Conservation (phyloP, 805 yeast species). For the Allodekkera sacchari region DNA sequence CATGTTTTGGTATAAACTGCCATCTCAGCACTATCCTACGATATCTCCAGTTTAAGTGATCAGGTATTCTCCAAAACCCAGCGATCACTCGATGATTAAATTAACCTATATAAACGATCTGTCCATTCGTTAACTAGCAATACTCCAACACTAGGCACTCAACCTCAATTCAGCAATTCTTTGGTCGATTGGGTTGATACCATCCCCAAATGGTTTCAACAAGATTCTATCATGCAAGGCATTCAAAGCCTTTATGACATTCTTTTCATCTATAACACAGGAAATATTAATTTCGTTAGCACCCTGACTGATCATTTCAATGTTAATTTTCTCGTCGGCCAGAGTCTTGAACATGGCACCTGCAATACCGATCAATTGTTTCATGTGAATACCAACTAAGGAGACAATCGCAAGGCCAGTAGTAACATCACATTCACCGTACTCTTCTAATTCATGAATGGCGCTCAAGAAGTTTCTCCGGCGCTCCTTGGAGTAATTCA, state of each 20-base stretch:
- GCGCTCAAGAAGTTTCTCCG: slow-evolving; percentile 56
- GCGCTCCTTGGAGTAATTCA: slow-evolving; percentile 65
- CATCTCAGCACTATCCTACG: too few species aligned
- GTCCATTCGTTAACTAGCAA: too few species aligned
- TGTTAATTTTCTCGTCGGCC: slow-evolving; percentile 86
- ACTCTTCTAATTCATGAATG: slow-evolving; percentile 62
- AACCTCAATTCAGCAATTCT: slow-evolving; percentile 38
- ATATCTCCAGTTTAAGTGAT: too few species aligned
- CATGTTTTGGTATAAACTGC: too few species aligned
- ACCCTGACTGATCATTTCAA: slow-evolving; percentile 98
- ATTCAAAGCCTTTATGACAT: slow-evolving; percentile 77
- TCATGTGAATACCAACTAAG: slow-evolving; percentile 95
- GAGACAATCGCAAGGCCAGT: slow-evolving; percentile 86
- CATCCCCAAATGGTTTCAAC: slow-evolving; percentile 30
- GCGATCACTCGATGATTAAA: too few species aligned
- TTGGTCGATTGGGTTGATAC: slow-evolving; percentile 32
- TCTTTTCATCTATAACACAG: slow-evolving; percentile 81
- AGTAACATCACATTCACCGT: slow-evolving; percentile 87
- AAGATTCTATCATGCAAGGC: slow-evolving; percentile 75
- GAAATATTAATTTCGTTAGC: slow-evolving; percentile 96
- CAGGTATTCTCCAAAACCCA: too few species aligned
- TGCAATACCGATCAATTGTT: slow-evolving; percentile 92
- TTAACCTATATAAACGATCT: too few species aligned
- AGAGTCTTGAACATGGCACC: slow-evolving; percentile 93
- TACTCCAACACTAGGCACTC: too few species aligned